Percentiles rank a stretch among this genome's conserved stretches.
Conservation (phyloP, 768 basidiomycete species). For the Termitomyces sp. region DNA sequence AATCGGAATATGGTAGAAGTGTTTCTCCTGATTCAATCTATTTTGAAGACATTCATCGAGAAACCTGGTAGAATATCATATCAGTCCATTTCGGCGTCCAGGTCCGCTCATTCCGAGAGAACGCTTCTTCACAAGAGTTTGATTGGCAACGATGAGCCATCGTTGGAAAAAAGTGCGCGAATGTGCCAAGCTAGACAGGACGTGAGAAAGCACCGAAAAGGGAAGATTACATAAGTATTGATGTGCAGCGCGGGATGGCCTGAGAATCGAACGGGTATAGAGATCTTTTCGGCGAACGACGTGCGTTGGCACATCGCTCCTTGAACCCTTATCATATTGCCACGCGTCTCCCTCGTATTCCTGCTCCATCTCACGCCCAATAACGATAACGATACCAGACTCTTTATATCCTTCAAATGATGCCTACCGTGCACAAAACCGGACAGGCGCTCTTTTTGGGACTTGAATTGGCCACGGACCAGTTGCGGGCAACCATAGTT, state of each 20-base stretch:
- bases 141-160: too few relatives aligned
- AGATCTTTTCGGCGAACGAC: slow-evolving; percentile 14
- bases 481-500: slow-evolving; percentile 77
- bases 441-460: slow-evolving; percentile 69
- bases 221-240: slow-evolving; percentile 16
- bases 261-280: slow-evolving; percentile 15
- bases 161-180: background rate
- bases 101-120: background rate
- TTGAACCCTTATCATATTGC: slow-evolving; percentile 9
- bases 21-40: background rate
- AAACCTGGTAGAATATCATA: too few relatives aligned
- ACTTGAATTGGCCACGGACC: slow-evolving; percentile 81
- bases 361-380: slow-evolving; percentile 11
- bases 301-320: slow-evolving; percentile 14
- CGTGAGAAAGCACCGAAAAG: slow-evolving; percentile 12
- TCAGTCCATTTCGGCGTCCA: background rate
- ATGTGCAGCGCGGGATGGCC: slow-evolving; percentile 15
- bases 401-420: slow-evolving; percentile 22
- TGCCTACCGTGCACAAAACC: slow-evolving; percentile 42
- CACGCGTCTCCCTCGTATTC: slow-evolving; percentile 7
- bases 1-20: background rate
- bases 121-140: background rate
- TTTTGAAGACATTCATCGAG: background rate
- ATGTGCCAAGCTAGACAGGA: background rate
- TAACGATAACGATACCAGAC: slow-evolving; percentile 21